A percentile compares a stretch with the other conserved stretches of the same genome.
These are phyloP conservation scores for Colletotrichum endophyticum DNA, from an alignment of 2,329 filamentous ascomycete species.

Conservation along the genomic window DNA sequence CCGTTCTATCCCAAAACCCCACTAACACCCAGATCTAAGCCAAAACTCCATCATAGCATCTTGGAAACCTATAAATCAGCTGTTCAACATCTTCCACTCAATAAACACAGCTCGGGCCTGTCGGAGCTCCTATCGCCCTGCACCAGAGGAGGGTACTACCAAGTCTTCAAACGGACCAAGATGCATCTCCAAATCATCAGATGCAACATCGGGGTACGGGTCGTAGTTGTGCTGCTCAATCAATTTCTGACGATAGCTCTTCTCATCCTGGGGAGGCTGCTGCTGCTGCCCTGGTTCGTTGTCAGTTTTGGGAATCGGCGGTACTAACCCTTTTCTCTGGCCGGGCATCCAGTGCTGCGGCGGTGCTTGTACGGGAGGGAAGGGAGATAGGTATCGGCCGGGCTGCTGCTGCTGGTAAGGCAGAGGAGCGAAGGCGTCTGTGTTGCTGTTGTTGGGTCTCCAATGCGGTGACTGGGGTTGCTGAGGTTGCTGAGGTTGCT, in stretches of 20 bases:
- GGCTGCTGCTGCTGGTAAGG: background rate
- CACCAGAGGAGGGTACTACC: background rate
- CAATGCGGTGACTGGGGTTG: background rate
- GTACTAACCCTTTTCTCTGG: background rate
- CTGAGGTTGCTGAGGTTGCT: background rate
- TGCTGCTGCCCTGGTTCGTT: background rate
- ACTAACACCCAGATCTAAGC: background rate
- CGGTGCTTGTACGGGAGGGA: background rate
- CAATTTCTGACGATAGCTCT: background rate
- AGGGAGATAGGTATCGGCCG: background rate
- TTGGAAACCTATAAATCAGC: background rate
- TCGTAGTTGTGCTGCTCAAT: background rate
- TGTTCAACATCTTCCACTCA: background rate
- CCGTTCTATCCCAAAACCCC: background rate
- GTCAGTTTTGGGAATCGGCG: background rate
- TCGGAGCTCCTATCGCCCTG: background rate
- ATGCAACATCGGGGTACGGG: background rate
- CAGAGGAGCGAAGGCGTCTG: background rate
- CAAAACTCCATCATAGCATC: background rate
- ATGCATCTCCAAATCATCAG: background rate
- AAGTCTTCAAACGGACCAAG: background rate
- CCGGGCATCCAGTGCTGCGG: background rate
- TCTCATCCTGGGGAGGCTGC: background rate
- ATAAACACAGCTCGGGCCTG: background rate
- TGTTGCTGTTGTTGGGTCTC: background rate